Evolutionary conservation across 768 basidiomycete genomes (phyloP).

Genomic region (Rhizopogon vesiculosus): DNA sequence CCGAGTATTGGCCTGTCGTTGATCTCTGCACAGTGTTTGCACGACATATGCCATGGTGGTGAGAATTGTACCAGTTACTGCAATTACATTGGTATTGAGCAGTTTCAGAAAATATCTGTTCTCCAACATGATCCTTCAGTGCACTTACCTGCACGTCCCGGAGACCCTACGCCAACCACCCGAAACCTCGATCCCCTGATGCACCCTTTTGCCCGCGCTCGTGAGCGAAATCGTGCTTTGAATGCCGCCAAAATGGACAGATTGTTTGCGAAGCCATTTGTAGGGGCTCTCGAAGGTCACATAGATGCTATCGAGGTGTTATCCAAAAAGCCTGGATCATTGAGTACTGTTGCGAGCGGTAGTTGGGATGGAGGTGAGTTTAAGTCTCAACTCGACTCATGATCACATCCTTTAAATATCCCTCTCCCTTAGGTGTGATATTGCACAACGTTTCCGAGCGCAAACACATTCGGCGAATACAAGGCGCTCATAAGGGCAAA

Average conservation of each 20-base stretch:
- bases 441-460: constrained; percentile 73
- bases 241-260: constrained; percentile 96
- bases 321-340: constrained; percentile 62
- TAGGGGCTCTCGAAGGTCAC: constrained; percentile 88
- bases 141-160: constrained; percentile 69
- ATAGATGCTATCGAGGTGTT: constrained; percentile 91
- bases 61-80: neutral
- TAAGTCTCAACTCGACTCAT: neutral
- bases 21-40: neutral
- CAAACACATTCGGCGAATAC: constrained; percentile 49
- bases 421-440: constrained; percentile 60
- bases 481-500: constrained; percentile 79
- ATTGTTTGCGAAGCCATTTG: constrained; percentile 97
- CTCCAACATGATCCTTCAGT: constrained; percentile 76
- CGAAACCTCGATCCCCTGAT: constrained; percentile 93
- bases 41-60: constrained; percentile 7
- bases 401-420: neutral
- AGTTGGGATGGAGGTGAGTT: constrained; percentile 92
- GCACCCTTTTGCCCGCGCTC: constrained; percentile 89
- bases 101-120: constrained; percentile 73
- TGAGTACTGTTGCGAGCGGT: constrained; percentile 82
- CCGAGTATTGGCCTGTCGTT: no score
- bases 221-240: constrained; percentile 90
- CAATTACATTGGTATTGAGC: constrained; percentile 2
- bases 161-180: constrained; percentile 83